phyloP scores from a whole-genome alignment of 148 eudicot genomes.

The Tetragonia tetragonoides region DNA sequence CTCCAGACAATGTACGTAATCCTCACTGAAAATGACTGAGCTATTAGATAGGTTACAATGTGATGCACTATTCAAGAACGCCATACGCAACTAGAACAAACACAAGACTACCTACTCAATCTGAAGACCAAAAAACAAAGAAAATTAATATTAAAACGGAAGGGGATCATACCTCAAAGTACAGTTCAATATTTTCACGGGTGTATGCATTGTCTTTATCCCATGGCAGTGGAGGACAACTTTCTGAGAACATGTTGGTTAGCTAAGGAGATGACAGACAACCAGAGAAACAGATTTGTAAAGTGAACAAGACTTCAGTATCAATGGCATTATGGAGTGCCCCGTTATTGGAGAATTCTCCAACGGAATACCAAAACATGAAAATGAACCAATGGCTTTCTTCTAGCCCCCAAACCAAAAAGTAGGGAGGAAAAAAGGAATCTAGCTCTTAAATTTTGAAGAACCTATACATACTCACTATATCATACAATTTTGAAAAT shows the following conservation, averaged over 20 bases:
- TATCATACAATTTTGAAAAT: background rate
- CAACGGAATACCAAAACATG: background rate
- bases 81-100: background rate
- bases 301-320: background rate
- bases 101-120: background rate
- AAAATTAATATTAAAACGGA: background rate
- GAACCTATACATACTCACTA: background rate
- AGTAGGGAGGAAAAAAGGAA: background rate
- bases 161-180: slow-evolving; percentile 66
- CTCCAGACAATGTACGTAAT: background rate
- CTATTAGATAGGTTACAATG: background rate
- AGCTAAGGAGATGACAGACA: slow-evolving; percentile 53
- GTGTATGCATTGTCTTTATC: slow-evolving; percentile 74
- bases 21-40: background rate
- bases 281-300: background rate
- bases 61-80: background rate
- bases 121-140: background rate
- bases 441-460: background rate
- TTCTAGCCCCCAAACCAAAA: background rate
- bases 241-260: slow-evolving; percentile 85
- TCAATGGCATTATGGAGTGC: background rate
- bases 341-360: background rate
- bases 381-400: background rate
- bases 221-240: slow-evolving; percentile 76
- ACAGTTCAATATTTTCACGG: slow-evolving; percentile 78